phyloP scores from a whole-genome alignment of 495 filamentous ascomycete genomes.

The Penicillium silybi region DNA sequence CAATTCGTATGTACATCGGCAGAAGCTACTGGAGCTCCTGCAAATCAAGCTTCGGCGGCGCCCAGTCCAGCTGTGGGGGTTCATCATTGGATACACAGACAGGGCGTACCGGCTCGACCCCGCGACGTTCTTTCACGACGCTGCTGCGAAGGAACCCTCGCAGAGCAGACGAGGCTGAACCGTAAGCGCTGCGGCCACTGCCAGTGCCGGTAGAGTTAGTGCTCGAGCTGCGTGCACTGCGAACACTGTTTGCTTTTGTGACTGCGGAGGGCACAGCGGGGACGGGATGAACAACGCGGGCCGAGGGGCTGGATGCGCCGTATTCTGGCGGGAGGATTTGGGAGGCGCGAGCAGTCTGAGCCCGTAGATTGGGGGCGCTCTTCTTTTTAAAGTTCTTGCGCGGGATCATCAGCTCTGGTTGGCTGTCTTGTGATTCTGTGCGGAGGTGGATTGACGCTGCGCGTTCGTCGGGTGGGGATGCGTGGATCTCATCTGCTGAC shows the following conservation, averaged over 20 bases:
- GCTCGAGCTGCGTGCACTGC: constrained; percentile 41
- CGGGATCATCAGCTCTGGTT: neutral
- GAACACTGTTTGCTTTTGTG: constrained; percentile 36
- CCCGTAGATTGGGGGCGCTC: constrained; percentile 19
- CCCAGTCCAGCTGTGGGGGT: constrained; percentile 41
- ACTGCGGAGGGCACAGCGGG: constrained; percentile 29
- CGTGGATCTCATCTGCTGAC: constrained; percentile 29
- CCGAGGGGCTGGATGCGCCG: constrained; percentile 13
- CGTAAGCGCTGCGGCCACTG: constrained; percentile 41
- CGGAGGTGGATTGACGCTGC: constrained; percentile 11
- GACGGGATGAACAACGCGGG: constrained; percentile 35
- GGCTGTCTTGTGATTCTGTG: neutral
- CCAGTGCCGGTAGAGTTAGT: constrained; percentile 38
- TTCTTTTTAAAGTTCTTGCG: constrained; percentile 5
- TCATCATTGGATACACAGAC: constrained; percentile 33
- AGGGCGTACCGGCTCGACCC: constrained; percentile 30
- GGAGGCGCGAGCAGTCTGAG: constrained; percentile 22
- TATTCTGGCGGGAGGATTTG: constrained; percentile 28
- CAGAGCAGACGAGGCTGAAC: constrained; percentile 38
- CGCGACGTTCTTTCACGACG: constrained; percentile 31
- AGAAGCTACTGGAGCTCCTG: constrained; percentile 28
- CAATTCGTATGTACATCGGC: constrained; percentile 7
- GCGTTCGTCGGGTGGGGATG: constrained; percentile 17
- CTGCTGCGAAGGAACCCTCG: constrained; percentile 34
- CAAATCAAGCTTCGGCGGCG: constrained; percentile 40